Base-by-base conservation (phyloP, 2,329 filamentous ascomycete species). In the Scortechinia acanthostroma region DNA sequence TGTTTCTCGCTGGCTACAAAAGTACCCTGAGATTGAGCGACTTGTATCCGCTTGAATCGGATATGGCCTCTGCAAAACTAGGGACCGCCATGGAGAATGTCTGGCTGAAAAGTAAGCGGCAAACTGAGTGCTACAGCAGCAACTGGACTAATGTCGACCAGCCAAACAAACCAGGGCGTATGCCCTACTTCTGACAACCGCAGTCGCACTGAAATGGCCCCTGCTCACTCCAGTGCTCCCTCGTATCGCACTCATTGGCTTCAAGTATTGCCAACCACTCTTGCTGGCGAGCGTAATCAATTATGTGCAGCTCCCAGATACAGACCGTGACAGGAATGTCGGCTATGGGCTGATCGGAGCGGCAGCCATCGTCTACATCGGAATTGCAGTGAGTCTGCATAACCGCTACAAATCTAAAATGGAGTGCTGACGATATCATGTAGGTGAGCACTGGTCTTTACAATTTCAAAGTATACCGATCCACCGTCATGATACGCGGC, bases 331-430 rank as follows among this genome's bases (percentile, higher is more conserved):
- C n/a, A n/a, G n/a, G n/a, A 30, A 30, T n/a, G n/a, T 30, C 25
- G 56, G 56, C 2, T 55, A 56, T 48, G 57, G 54, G 6, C 48
- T 60, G n/a, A 57, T 58, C 15, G 57, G 49, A 21, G 58, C 56
- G 1, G 58, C 55, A 43, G 51, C 51, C 2, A 43, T 60, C 15
- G 57, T 56, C 2, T 58, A 59, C 28, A 22, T 55, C n/a, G 58
- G 58, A 3, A 48, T 58, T 3, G 58, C 58, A 2, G 50, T 45
- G 14, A 42, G 47, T 30, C 10, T n/a, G n/a, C n/a, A n/a, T n/a
- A n/a, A n/a, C 10, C 21, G 42, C 54, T 17, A 16, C 50, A 19
- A 42, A 42, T 4, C 28, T 43, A 2, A 49, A 45, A 13, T 49
- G 48, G 4, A 35, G 47, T n/a, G 17, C 21, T 45, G 10, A 5